phyloP scores from a whole-genome alignment of 2,329 filamentous ascomycete genomes.

The Penicillium sp. region DNA sequence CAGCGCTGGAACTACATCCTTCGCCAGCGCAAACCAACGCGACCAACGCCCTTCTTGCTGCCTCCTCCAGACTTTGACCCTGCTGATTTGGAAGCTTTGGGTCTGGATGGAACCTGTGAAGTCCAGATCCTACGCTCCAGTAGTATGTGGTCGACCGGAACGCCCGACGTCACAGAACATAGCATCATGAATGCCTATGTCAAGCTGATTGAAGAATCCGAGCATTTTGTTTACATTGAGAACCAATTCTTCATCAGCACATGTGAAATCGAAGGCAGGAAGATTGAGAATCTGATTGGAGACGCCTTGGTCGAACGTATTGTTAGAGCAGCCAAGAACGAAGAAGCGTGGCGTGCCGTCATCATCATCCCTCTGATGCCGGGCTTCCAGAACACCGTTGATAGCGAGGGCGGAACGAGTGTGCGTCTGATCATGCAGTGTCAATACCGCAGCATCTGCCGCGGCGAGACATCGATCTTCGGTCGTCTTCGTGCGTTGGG shows the following conservation, averaged over 20 bases:
- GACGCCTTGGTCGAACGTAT: slow-evolving; percentile 92
- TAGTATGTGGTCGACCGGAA: slow-evolving; percentile 85
- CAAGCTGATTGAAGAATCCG: slow-evolving; percentile 88
- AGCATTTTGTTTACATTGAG: slow-evolving; percentile 97
- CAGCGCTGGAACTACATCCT: slow-evolving; percentile 98
- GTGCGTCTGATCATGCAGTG: slow-evolving; percentile 95
- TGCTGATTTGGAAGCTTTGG: slow-evolving; percentile 79
- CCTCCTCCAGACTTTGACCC: slow-evolving; percentile 88
- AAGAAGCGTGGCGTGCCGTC: slow-evolving; percentile 84
- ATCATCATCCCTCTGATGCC: slow-evolving; percentile 93
- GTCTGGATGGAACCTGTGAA: slow-evolving; percentile 89
- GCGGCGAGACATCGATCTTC: slow-evolving; percentile 88
- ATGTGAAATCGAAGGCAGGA: slow-evolving; percentile 78
- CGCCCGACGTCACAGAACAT: slow-evolving; percentile 74
- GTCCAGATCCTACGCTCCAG: slow-evolving; percentile 93
- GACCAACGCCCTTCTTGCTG: slow-evolving; percentile 87
- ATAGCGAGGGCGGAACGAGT: slow-evolving; percentile 88
- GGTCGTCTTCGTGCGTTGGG: slow-evolving; percentile 71
- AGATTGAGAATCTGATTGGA: slow-evolving; percentile 87
- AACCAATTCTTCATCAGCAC: slow-evolving; percentile 98
- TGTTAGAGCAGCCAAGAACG: slow-evolving; percentile 73
- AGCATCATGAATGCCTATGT: slow-evolving; percentile 96
- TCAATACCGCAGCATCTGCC: slow-evolving; percentile 92
- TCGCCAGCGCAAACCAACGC: slow-evolving; percentile 84
- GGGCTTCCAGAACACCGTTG: slow-evolving; percentile 96